Percentiles rank a stretch among this genome's conserved stretches.
These are phyloP conservation scores for Gossypium gossypioides DNA, from an alignment of 441 rosid species.

Conservation along the genomic window DNA sequence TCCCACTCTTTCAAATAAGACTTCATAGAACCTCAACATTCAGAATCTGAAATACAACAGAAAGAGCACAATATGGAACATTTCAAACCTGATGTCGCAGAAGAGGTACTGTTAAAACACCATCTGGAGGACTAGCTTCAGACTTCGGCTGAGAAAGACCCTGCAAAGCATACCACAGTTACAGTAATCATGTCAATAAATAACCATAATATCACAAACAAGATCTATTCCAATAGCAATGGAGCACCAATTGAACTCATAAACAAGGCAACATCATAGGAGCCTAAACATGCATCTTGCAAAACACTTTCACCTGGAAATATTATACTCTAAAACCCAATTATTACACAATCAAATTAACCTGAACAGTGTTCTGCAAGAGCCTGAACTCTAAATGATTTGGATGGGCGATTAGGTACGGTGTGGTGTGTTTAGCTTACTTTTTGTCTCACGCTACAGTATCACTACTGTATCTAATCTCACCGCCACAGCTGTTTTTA, in stretches of 20 bases:
- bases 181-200: neutral
- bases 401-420: too few species aligned
- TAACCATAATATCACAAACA: neutral
- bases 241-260: neutral
- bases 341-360: neutral
- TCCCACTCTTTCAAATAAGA: neutral
- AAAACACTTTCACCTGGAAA: neutral
- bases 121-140: constrained; percentile 76
- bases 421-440: too few species aligned
- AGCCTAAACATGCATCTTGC: neutral
- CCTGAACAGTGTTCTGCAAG: neutral
- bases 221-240: neutral
- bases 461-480: too few species aligned
- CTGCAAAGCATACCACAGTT: constrained; percentile 33
- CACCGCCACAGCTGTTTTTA: too few species aligned
- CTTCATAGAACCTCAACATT: constrained; percentile 1
- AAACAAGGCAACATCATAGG: neutral
- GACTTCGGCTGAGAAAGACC: constrained; percentile 72
- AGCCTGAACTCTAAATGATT: neutral
- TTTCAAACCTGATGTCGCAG: constrained; percentile 81
- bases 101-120: constrained; percentile 73
- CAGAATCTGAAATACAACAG: neutral
- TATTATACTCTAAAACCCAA: neutral
- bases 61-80: neutral
- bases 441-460: too few species aligned